Evolutionary conservation across 345 rosid species (phyloP), one percentile per base, ranked within the genome.

Genomic region (Melaleuca quinquenervia): DNA sequence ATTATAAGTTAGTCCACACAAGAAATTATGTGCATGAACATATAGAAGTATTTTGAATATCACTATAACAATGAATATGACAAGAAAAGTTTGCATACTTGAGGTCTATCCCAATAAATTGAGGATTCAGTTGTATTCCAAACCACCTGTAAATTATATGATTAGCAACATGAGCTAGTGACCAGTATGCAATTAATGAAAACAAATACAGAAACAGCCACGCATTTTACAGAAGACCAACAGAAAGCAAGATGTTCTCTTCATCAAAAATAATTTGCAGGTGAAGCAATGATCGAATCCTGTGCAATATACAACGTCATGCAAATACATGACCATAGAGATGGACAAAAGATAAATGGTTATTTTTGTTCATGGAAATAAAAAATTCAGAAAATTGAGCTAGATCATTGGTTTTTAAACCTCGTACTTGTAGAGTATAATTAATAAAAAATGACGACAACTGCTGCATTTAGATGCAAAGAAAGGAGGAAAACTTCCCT

Each of bases 111-210:
- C 92, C 93, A 92, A 95, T 52, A 90, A 95, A 95, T 84, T 89
- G 94, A 88, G 98, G 98, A 92, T 97, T 97, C 74, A 96, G 93
- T 88, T 96, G 98, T 89, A 93, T 84, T 75, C 96, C 99, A 85
- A 95, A 97, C 99, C 98, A 97, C 99, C 99, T 91, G 90, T 62
- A 86, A 89, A 89, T 87, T 36, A 90, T 29, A 88, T 52, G 84
- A 44, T 6, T 80, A 12, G 84, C n/a, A 58, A 85, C 50, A 85
- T 82, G 51, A 54, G 36, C 87, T 10, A 10, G 32, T 74, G 14
- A 64, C 70, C 29, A 60, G 64, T 50, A 82, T 3, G 56, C 5
- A 32, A 12, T 51, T 0, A 26, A 51, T 36, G 83, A 88, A 56
- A 0, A 70, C 48, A 70, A 16, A 70, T 36, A 70, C 0, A 3